Evolutionary conservation across 257 asterid genomes (phyloP), one percentile per base, ranked within the genome.

Genomic region (Voacanga thouarsii): DNA sequence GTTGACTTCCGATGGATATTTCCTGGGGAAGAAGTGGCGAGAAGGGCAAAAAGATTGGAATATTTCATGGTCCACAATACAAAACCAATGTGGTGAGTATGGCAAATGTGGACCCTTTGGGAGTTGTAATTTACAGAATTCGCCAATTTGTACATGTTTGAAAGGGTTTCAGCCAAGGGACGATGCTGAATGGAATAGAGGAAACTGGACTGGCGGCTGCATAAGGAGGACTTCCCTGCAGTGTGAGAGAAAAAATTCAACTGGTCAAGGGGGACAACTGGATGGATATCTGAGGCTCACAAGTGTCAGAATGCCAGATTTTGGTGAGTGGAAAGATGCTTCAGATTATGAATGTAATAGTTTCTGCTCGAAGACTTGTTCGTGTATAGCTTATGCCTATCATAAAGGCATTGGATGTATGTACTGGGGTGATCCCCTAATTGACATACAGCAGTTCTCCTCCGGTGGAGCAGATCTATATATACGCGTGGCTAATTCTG

Each of bases 121-220:
- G 18, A 77, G 59, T 44, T 90, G 93, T 83, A 59, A 89, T 79
- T 63, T 87, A 0, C 83, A 49, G 49, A 44, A 4, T 6, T 84
- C 87, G 4, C 83, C 87, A 57, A 75, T 85, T 68, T 92, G 96
- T 57, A 72, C 80, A 24, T 92, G 97, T 63, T 80, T 88, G 84
- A 74, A 0, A 53, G 96, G 93, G 3, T 89, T 89, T 72, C 53
- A 75, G 68, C 90, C 91, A 2, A 74, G 4, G 45, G 66, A 85
- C 73, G 4, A 23, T 23, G 57, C 19, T 47, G 89, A 84, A 77
- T 89, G 94, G 96, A 74, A 15, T 18, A 74, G 85, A 7, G 90
- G 87, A 33, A 86, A 89, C 57, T 83, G 89, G 94, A 79, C 84
- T 6, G 28, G 81, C 24, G 96, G 96, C 55, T 92, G 97, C 67